Evolutionary conservation across 306 rosid species (phyloP).

Genomic region (Rosa persica): DNA sequence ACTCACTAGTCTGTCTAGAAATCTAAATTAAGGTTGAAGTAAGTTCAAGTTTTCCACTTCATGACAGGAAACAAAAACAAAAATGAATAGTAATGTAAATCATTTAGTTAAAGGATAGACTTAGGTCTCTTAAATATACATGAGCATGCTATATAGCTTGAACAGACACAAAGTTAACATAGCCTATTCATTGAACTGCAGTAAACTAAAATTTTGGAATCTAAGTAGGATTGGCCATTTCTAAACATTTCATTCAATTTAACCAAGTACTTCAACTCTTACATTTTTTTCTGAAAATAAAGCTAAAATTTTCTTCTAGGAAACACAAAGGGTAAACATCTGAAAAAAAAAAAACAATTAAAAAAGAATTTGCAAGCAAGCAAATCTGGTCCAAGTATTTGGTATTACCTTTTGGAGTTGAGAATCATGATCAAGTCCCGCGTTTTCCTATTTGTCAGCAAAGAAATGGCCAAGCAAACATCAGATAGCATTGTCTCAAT

Average conservation of each 20-base stretch:
- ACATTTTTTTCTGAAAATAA: not conserved
- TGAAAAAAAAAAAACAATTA: not conserved
- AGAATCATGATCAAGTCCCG: constrained; percentile 91
- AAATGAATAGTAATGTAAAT: constrained; percentile 13
- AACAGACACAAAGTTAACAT: not conserved
- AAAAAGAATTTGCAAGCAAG: not conserved
- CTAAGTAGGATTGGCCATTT: not conserved
- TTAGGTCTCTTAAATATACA: constrained; percentile 9
- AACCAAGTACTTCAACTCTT: not conserved
- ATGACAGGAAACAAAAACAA: not conserved
- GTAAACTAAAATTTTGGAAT: not conserved
- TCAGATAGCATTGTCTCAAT: constrained; percentile 66
- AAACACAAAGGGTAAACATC: not conserved
- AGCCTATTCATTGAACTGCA: not conserved
- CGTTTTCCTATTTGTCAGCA: constrained; percentile 79
- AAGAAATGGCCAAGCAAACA: constrained; percentile 73
- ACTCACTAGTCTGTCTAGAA: constrained; percentile 75
- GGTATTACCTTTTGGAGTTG: constrained; percentile 76
- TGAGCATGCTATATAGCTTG: not conserved
- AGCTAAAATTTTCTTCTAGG: not conserved
- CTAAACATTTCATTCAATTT: not conserved
- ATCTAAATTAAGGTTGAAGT: constrained; percentile 51
- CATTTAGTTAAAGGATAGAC: not conserved
- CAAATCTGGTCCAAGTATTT: not conserved
- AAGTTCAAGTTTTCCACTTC: not conserved